A percentile compares a stretch with the other conserved stretches of the same genome.
Evolutionary conservation across 345 rosid genomes (phyloP).

Genomic region (Syzygium jambos): DNA sequence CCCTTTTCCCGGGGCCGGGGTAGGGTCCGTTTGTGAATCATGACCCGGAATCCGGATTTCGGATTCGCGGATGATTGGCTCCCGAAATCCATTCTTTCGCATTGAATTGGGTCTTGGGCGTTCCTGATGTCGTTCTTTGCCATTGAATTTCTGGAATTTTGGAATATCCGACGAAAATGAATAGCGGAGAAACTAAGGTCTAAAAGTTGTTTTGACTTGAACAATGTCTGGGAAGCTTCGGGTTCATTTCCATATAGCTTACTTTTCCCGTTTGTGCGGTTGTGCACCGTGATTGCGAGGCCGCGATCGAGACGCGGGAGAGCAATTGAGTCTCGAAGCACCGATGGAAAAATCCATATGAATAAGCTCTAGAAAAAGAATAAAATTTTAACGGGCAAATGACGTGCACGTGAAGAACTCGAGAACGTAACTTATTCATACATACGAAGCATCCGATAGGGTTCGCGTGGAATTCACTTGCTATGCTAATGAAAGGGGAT

Average conservation of each 20-base stretch:
- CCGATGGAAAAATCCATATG: not conserved
- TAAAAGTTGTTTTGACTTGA: not conserved
- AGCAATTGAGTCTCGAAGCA: not conserved
- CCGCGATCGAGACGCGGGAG: not conserved
- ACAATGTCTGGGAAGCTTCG: not conserved
- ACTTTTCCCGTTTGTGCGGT: not conserved
- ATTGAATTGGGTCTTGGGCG: not conserved
- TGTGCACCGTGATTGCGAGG: not conserved
- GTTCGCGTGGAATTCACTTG: fast-evolving
- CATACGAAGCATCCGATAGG: fast-evolving
- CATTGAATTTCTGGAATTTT: not conserved
- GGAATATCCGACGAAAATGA: not conserved
- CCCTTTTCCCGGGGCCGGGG: not conserved
- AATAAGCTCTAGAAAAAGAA: not conserved
- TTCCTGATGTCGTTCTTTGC: not conserved
- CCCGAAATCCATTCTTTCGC: not conserved
- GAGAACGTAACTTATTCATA: no score
- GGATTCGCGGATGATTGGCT: not conserved
- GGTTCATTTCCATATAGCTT: not conserved
- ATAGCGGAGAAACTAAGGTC: not conserved
- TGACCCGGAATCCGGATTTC: not conserved
- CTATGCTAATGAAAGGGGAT: no score
- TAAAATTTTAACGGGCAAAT: no score
- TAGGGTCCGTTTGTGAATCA: not conserved
- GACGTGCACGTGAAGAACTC: fast-evolving